Evolutionary conservation across 805 yeast species (phyloP), one percentile per base, ranked within the genome.

Genomic region (Wickerhamomyces rabaulensis): DNA sequence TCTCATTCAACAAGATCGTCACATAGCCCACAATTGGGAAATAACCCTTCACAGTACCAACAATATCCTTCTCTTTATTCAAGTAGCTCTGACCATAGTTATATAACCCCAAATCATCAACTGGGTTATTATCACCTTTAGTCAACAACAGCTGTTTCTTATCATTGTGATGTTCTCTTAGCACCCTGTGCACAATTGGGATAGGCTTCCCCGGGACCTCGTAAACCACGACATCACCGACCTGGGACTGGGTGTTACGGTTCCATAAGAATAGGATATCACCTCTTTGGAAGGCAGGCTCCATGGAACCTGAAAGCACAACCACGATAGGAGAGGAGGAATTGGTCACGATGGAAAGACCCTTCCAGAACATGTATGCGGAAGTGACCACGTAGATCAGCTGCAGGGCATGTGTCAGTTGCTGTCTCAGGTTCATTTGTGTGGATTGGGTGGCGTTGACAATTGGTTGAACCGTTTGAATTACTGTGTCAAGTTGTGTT

Each of bases 211-310:
- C 86, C 43, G 76, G 75, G 16, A 90, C 78, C 57, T 94, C 90
- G 62, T 94, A 94, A 6, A 94, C 98, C 13, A 94, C 98, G 21
- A 94, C 75, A 58, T 94, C 99, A 20, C 99, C 99, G 1, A 91
- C 94, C 40, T 78, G 70, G 19, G 82, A 80, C 26, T 66, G 63
- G 19, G 68, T 60, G 46, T 84, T 81, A 54, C 97, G 75, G 66
- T 94, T 94, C 96, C 96, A 91, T 47, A 94, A 71, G 58, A 94
- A 83, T 51, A 94, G 69, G 16, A 94, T 84, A 63, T 94, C 99
- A 43, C 99, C 99, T 68, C 99, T 79, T 68, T 94, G 97, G 75
- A 94, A 94, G 2, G 99, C 99, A 2, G 99, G 99, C 65, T 94
- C 99, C 99, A 94, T 94, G 2, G 98, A 92, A 6, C 99, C 99